Conservation (phyloP, 352 stramenopile species). For the Peronospora farinosa region DNA sequence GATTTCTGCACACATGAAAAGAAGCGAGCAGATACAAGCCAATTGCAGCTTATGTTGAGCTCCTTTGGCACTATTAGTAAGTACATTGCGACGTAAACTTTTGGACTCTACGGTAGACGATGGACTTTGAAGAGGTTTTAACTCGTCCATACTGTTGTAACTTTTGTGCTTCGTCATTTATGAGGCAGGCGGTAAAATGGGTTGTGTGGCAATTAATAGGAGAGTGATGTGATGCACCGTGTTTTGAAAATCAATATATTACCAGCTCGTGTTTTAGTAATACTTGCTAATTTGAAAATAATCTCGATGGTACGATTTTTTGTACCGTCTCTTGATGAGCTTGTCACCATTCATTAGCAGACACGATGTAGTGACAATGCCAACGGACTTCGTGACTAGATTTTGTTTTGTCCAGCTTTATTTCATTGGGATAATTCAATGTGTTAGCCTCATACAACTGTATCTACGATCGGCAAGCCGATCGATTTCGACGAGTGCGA, state of each 20-base stretch:
- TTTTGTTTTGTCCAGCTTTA: too few relatives aligned
- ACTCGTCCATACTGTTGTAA: conserved; percentile 49
- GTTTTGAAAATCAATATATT: not conserved
- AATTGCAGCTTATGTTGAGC: conserved; percentile 64
- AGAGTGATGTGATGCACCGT: not conserved
- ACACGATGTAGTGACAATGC: not conserved
- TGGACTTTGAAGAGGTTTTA: conserved; percentile 43
- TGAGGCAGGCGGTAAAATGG: conserved; percentile 10
- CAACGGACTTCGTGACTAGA: too few relatives aligned
- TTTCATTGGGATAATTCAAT: too few relatives aligned
- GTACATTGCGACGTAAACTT: conserved; percentile 39
- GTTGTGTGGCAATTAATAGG: conserved; percentile 1
- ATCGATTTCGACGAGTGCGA: too few relatives aligned
- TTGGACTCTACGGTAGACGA: conserved; percentile 17
- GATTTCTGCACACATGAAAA: conserved; percentile 94
- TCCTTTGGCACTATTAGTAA: conserved; percentile 42
- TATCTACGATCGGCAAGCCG: too few relatives aligned
- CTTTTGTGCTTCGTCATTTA: conserved; percentile 30
- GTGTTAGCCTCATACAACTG: too few relatives aligned
- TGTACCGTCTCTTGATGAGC: not conserved
- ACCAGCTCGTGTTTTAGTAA: too few relatives aligned
- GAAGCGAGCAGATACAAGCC: conserved; percentile 70
- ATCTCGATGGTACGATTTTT: not conserved
- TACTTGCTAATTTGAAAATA: too few relatives aligned
- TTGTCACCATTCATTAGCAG: not conserved